Evolutionary conservation across 306 rosid genomes (phyloP).

Genomic region (Medicago lupulina): DNA sequence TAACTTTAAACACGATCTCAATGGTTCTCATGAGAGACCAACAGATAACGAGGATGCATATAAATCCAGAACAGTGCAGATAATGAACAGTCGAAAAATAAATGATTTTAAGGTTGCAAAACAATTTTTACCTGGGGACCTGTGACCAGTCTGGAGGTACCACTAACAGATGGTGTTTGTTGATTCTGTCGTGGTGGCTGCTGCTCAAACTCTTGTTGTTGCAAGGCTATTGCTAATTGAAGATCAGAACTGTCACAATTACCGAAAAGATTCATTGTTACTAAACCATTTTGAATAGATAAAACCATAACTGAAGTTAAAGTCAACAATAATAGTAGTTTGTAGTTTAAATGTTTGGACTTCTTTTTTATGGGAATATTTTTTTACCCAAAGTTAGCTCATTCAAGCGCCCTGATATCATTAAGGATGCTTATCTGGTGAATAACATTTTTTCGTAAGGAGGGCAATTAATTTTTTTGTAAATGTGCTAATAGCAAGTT

Average conservation of each 20-base stretch:
- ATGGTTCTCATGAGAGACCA: too few species aligned
- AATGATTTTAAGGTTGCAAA: slow-evolving; percentile 11
- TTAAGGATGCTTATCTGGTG: neutral
- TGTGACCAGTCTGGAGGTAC: slow-evolving; percentile 73
- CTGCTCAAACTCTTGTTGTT: slow-evolving; percentile 97
- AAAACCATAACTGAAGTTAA: slow-evolving; percentile 4
- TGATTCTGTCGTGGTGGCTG: slow-evolving; percentile 68
- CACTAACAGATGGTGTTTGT: slow-evolving; percentile 61
- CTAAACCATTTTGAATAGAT: slow-evolving; percentile 24
- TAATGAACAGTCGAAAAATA: neutral
- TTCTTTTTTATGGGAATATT: neutral
- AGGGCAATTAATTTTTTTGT: slow-evolving; percentile 7
- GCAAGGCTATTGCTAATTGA: slow-evolving; percentile 94
- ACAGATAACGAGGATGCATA: too few species aligned
- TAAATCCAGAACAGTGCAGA: too few species aligned
- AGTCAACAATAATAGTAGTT: slow-evolving; percentile 27
- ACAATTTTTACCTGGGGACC: slow-evolving; percentile 86
- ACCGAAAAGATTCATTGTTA: slow-evolving; percentile 25
- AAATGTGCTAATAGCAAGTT: slow-evolving; percentile 33
- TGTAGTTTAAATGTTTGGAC: neutral
- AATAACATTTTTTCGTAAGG: neutral
- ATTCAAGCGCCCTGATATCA: neutral
- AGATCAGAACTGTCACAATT: slow-evolving; percentile 80
- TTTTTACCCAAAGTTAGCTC: neutral
- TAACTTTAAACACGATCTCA: slow-evolving; percentile 9